These are phyloP conservation scores for Sugiyamaella chiloensis DNA, from an alignment of 805 yeast genomes.

Conservation along the genomic window DNA sequence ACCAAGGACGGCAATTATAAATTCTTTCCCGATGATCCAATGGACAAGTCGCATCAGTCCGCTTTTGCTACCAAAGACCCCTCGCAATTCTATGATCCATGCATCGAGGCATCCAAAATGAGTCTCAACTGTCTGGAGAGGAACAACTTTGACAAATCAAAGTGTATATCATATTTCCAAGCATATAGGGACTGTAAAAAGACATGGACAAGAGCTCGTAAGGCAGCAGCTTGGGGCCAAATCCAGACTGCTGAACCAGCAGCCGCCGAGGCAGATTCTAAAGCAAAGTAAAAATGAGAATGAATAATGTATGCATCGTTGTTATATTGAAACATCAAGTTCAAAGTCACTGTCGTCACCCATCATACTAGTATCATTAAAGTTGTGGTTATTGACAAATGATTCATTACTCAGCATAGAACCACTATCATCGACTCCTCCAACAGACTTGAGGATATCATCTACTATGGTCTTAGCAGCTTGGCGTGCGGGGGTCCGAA, in stretches of 20 bases:
- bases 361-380: not conserved
- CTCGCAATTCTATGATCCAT: conserved; percentile 87
- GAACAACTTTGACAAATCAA: conserved; percentile 65
- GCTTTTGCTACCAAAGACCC: conserved; percentile 73
- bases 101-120: conserved; percentile 85
- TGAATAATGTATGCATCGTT: too few species aligned
- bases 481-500: conserved; percentile 25
- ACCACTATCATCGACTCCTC: conserved; percentile 19
- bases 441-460: conserved; percentile 23
- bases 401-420: conserved; percentile 14
- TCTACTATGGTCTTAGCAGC: conserved; percentile 24
- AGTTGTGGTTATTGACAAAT: not conserved
- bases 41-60: conserved; percentile 61
- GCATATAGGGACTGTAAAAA: conserved; percentile 92
- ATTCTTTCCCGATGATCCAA: conserved; percentile 87
- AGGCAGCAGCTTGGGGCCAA: conserved; percentile 10
- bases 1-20: conserved; percentile 57
- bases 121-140: conserved; percentile 79
- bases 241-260: not conserved
- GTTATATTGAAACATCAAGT: conserved; percentile 3
- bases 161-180: conserved; percentile 77
- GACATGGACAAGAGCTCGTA: conserved; percentile 48
- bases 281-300: not conserved
- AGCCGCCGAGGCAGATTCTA: too few species aligned
- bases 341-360: conserved; percentile 7